phyloP scores from a whole-genome alignment of 257 asterid species.

The Scutellaria barbata region DNA sequence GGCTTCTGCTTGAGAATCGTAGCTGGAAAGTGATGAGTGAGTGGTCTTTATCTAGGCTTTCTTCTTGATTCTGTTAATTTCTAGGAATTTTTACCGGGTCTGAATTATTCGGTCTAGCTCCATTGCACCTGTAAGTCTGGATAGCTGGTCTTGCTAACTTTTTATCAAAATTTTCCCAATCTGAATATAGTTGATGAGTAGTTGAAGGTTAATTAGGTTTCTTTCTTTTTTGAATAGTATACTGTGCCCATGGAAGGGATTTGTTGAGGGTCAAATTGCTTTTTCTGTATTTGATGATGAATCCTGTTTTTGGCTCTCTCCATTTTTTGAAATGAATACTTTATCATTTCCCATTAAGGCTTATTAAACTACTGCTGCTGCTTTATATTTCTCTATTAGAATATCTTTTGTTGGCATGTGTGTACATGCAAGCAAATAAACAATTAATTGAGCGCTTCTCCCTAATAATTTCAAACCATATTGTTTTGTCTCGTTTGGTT shows the following conservation, averaged over 20 bases:
- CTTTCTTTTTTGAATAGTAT: constrained; percentile 31
- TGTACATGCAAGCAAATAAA: too few relatives aligned
- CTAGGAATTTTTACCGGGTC: constrained; percentile 31
- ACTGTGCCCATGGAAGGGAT: constrained; percentile 18
- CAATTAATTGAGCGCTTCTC: too few relatives aligned
- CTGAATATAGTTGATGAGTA: constrained; percentile 46
- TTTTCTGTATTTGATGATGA: constrained; percentile 37
- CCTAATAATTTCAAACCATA: too few relatives aligned
- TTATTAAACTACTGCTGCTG: background rate
- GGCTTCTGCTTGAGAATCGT: constrained; percentile 61
- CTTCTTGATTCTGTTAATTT: constrained; percentile 10
- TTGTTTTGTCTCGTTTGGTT: too few relatives aligned
- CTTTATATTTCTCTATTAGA: background rate
- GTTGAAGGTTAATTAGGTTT: constrained; percentile 37
- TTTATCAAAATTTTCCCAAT: constrained; percentile 36
- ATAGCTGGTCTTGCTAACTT: constrained; percentile 34
- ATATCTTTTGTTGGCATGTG: too few relatives aligned
- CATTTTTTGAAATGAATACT: constrained; percentile 30
- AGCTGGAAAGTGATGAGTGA: constrained; percentile 31
- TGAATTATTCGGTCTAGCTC: constrained; percentile 19
- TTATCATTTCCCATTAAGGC: background rate
- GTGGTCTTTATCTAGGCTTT: constrained; percentile 39
- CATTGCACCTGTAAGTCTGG: background rate
- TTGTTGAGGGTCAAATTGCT: constrained; percentile 21
- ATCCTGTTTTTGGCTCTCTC: background rate